Base-by-base conservation (phyloP, 108 stramenopile genomes). In the Conticribra guillardii region DNA sequence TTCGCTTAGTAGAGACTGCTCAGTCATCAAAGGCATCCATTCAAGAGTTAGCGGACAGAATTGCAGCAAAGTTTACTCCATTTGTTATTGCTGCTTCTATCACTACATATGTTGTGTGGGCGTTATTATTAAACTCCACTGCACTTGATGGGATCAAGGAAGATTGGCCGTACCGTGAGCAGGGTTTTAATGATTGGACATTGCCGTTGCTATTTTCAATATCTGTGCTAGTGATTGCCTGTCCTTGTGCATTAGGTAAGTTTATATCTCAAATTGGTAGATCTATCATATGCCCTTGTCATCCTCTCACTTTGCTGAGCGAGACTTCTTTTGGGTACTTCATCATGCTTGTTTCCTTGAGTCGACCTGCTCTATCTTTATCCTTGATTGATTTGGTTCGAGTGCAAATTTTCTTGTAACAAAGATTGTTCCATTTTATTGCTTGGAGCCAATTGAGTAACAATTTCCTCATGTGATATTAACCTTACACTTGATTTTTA, bases 191-290 rank as follows among this genome's bases (percentile, higher is more conserved):
- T 32, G 74, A 82, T 41, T 83, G 87, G 71, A 82, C 85, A 34
- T 84, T 96, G 53, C 81, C 87, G 19, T 66, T 96, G 45, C 64
- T 92, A 37, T 96, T 96, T 52, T 82, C 81, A 8, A 89, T 96
- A 48, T 71, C 90, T 15, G 88, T 89, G 7, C 69, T 96, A 31
- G 96, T 96, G 17, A 92, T 96, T 69, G 85, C 94, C 2, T 97
- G 96, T 79, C 96, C 96, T 21, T 97, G 96, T 65, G 94, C 96
- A 15, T 84, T 96, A n/a, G 96, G 96, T 46, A n/a, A n/a, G n/a
- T n/a, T n/a, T n/a, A n/a, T n/a, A n/a, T n/a, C n/a, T n/a, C n/a
- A n/a, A n/a, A n/a, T n/a, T n/a, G n/a, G n/a, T n/a, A n/a, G n/a
- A n/a, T n/a, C n/a, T n/a, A n/a, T n/a, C n/a, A n/a, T n/a, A n/a